Percentiles rank a stretch among this genome's conserved stretches.
Conservation (phyloP, 495 filamentous ascomycete species). For the Neurospora cerealis region DNA sequence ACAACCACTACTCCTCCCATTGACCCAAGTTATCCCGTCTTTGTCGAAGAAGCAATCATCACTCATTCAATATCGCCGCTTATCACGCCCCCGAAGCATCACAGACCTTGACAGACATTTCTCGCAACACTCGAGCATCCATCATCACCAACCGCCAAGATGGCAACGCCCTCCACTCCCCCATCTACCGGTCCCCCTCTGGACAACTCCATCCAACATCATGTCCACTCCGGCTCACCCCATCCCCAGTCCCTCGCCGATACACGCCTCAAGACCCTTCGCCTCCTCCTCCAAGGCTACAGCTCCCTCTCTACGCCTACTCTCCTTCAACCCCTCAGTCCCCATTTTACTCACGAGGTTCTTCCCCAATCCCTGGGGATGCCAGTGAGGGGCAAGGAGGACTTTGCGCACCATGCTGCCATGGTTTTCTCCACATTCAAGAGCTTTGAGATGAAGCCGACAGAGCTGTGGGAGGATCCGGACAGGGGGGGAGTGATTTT, state of each 20-base stretch:
- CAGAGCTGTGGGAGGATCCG: conserved; percentile 24
- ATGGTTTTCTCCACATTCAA: conserved; percentile 30
- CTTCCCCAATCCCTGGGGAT: conserved; percentile 28
- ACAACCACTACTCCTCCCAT: background rate
- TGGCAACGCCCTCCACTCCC: background rate
- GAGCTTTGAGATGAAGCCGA: conserved; percentile 27
- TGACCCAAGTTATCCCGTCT: background rate
- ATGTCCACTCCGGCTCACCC: background rate
- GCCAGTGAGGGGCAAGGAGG: conserved; percentile 19
- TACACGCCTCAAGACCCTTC: conserved; percentile 15
- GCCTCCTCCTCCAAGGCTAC: conserved; percentile 26
- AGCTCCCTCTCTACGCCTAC: conserved; percentile 20
- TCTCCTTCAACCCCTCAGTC: conserved; percentile 22
- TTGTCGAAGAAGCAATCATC: background rate
- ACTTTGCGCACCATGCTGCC: conserved; percentile 24
- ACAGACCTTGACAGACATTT: no score
- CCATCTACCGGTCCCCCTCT: background rate
- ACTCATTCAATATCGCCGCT: background rate
- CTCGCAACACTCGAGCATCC: background rate
- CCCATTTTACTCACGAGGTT: conserved; percentile 26
- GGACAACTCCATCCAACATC: background rate
- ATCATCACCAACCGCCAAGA: background rate
- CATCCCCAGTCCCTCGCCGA: background rate
- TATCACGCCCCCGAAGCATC: background rate
- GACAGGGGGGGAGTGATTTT: conserved; percentile 19